These are phyloP conservation scores for Tylopilus sp. DNA, from an alignment of 768 basidiomycete genomes.

Conservation along the genomic window DNA sequence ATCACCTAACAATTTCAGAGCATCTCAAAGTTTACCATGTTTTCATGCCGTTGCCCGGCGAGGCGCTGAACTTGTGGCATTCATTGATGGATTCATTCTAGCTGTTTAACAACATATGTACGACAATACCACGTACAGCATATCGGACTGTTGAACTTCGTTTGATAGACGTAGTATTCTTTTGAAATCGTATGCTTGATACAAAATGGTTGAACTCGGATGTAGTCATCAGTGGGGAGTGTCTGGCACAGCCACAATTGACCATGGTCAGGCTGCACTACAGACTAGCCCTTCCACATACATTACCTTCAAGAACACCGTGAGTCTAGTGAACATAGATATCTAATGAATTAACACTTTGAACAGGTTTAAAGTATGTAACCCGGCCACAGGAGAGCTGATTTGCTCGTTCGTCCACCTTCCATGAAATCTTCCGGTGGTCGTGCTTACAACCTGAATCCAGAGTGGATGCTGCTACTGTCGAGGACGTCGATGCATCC, in stretches of 20 bases:
- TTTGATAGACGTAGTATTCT: too few relatives aligned
- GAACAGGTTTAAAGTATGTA: slow-evolving; percentile 49
- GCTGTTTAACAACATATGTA: too few relatives aligned
- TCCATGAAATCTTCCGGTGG: slow-evolving; percentile 34
- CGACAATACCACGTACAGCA: too few relatives aligned
- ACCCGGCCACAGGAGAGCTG: slow-evolving; percentile 65
- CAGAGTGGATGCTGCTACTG: slow-evolving; percentile 55
- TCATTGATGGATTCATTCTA: too few relatives aligned
- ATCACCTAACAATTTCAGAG: too few relatives aligned
- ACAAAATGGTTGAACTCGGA: too few relatives aligned
- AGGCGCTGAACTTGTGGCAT: too few relatives aligned
- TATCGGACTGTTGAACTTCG: too few relatives aligned
- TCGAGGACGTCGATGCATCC: slow-evolving; percentile 47
- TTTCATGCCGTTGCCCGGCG: too few relatives aligned
- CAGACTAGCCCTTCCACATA: not conserved
- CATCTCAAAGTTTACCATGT: too few relatives aligned
- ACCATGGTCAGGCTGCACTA: slow-evolving; percentile 14
- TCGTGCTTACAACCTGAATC: not conserved
- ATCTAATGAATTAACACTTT: not conserved
- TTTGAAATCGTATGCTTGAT: too few relatives aligned
- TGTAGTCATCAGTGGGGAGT: too few relatives aligned
- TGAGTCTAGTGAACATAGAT: not conserved
- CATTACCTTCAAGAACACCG: slow-evolving; percentile 6
- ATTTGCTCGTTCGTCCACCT: slow-evolving; percentile 54
- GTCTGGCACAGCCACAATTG: not conserved